These are phyloP conservation scores for Epichloe baconii DNA, from an alignment of 2,329 filamentous ascomycete species.

Conservation along the genomic window DNA sequence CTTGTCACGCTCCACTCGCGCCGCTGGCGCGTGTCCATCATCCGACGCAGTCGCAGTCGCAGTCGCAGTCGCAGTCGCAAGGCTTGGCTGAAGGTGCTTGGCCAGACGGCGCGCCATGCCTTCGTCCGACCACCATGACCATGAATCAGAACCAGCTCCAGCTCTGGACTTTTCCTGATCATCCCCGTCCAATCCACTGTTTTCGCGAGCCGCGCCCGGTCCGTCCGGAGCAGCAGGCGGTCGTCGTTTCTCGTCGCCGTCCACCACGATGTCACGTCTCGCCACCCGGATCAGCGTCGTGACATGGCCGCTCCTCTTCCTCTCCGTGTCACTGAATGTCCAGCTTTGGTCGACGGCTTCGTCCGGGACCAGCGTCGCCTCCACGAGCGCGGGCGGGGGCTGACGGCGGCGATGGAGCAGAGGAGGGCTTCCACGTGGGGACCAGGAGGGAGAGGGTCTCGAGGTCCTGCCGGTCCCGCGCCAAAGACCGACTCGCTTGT, in stretches of 20 bases:
- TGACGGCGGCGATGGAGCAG: conserved; percentile 20
- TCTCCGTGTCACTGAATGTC: conserved; percentile 21
- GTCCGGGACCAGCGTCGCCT: conserved; percentile 31
- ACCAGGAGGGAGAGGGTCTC: conserved; percentile 25
- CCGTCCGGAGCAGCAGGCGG: not conserved
- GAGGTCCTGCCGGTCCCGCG: conserved; percentile 25
- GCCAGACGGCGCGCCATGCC: conserved; percentile 32
- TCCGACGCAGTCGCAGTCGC: conserved; percentile 7
- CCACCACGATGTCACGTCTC: not conserved
- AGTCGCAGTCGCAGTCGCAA: conserved; percentile 4
- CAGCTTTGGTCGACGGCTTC: conserved; percentile 24
- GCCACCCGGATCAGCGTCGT: conserved; percentile 20
- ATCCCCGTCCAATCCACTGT: not conserved
- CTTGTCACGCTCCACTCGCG: conserved; percentile 17
- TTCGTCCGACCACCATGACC: conserved; percentile 33
- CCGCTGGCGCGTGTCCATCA: conserved; percentile 11
- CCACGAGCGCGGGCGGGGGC: conserved; percentile 21
- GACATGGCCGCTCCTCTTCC: conserved; percentile 17
- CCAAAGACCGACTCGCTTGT: conserved; percentile 19
- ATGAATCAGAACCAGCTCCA: not conserved
- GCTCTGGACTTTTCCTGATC: not conserved
- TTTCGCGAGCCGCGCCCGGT: not conserved
- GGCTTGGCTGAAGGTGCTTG: conserved; percentile 26
- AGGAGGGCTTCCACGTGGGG: conserved; percentile 29
- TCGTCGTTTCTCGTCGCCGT: no score